Evolutionary conservation across 768 basidiomycete species (phyloP).

Genomic region (Lactarius deliciosus): DNA sequence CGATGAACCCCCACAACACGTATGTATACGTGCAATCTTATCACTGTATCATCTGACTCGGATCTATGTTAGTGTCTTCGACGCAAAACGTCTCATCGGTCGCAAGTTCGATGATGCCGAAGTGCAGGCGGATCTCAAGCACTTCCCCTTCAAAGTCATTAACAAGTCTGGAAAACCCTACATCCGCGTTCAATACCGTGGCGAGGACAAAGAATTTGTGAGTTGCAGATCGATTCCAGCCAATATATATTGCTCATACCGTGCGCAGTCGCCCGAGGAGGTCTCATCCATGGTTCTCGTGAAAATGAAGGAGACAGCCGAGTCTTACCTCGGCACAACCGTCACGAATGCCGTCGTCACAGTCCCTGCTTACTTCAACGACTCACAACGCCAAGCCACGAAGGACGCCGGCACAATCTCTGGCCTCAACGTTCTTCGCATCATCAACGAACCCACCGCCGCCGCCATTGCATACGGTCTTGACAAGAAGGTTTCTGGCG

Average conservation of each 20-base stretch:
- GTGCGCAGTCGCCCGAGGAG: conserved; percentile 82
- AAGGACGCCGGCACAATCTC: conserved; percentile 96
- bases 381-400: conserved; percentile 97
- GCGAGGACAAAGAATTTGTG: conserved; percentile 92
- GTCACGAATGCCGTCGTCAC: conserved; percentile 93
- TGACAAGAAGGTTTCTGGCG: conserved; percentile 87
- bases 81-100: conserved; percentile 97
- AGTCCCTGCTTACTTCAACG: conserved; percentile 98
- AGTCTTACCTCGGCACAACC: conserved; percentile 87
- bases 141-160: conserved; percentile 94
- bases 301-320: conserved; percentile 99
- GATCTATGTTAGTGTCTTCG: conserved; percentile 69
- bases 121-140: conserved; percentile 80
- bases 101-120: conserved; percentile 85
- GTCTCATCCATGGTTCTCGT: conserved; percentile 96
- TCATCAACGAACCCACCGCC: conserved; percentile 98
- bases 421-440: conserved; percentile 94
- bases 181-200: conserved; percentile 87
- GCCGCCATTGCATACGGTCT: conserved; percentile 99
- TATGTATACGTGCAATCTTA: conserved; percentile 35
- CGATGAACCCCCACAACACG: conserved; percentile 97
- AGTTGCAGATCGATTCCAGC: conserved; percentile 34
- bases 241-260: conserved; percentile 19
- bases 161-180: conserved; percentile 87
- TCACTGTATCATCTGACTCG: conserved; percentile 30